Evolutionary conservation across 495 filamentous ascomycete species (phyloP).

Genomic region (Acidiella bohemica): DNA sequence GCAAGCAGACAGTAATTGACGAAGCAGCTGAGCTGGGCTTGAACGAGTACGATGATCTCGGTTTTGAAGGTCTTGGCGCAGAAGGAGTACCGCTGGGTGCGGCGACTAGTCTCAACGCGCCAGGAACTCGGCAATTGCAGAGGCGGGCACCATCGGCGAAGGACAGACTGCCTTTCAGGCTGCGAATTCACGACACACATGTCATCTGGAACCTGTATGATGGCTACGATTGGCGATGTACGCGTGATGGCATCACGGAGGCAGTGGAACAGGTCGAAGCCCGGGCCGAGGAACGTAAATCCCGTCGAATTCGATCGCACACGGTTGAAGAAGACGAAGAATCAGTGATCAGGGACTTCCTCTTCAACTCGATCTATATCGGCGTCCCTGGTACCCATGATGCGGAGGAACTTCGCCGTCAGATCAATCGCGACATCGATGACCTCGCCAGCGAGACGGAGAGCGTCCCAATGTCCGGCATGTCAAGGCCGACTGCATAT

Average conservation of each 20-base stretch:
- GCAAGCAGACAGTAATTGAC: slow-evolving; percentile 1
- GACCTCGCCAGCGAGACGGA: slow-evolving; percentile 65
- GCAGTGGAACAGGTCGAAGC: slow-evolving; percentile 76
- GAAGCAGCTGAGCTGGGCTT: slow-evolving; percentile 8
- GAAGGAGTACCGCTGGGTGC: slow-evolving; percentile 57
- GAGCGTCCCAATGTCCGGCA: slow-evolving; percentile 23
- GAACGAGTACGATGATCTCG: slow-evolving; percentile 17
- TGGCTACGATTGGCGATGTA: slow-evolving; percentile 90
- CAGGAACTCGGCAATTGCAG: slow-evolving; percentile 3
- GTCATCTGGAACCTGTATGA: slow-evolving; percentile 97
- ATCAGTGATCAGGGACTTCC: slow-evolving; percentile 78
- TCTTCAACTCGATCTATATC: slow-evolving; percentile 99
- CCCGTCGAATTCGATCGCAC: slow-evolving; percentile 33
- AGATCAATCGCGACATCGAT: slow-evolving; percentile 78
- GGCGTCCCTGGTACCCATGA: slow-evolving; percentile 78
- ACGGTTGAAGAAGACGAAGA: slow-evolving; percentile 57
- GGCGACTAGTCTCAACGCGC: slow-evolving; percentile 46
- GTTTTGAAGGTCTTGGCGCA: slow-evolving; percentile 28
- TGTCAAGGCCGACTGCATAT: slow-evolving; percentile 36
- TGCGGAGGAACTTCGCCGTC: slow-evolving; percentile 60
- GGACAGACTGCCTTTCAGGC: slow-evolving; percentile 44
- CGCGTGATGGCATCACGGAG: slow-evolving; percentile 53
- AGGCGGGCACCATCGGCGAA: neutral
- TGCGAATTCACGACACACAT: slow-evolving; percentile 73
- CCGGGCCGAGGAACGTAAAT: slow-evolving; percentile 59